Evolutionary conservation across 495 filamentous ascomycete species (phyloP).

Genomic region (Lasiosphaeria ovina): DNA sequence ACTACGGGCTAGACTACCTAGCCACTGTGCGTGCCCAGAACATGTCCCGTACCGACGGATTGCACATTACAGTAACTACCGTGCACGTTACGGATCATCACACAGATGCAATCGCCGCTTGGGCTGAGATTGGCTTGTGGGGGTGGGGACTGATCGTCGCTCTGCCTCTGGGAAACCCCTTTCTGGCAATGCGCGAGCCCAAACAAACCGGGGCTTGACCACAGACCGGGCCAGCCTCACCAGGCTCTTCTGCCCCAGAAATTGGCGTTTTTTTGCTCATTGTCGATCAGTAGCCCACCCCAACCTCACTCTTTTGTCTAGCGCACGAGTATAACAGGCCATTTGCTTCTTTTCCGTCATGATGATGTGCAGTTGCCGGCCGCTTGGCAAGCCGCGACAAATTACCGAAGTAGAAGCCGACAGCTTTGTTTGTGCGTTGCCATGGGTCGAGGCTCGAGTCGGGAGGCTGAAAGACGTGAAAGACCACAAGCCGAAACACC

Average conservation of each 20-base stretch:
- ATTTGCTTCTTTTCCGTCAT: too few species aligned
- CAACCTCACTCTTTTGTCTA: conserved; percentile 1
- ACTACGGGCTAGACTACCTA: too few species aligned
- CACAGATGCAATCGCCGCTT: neutral
- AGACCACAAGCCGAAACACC: neutral
- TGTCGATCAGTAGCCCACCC: neutral
- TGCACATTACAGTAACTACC: neutral
- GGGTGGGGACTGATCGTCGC: conserved; percentile 1
- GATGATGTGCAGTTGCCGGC: conserved; percentile 22
- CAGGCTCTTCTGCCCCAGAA: conserved; percentile 1
- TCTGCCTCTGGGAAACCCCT: neutral
- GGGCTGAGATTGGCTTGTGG: neutral
- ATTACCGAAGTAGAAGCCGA: conserved; percentile 30
- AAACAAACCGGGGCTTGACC: neutral
- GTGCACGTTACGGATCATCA: neutral
- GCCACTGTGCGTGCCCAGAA: too few species aligned
- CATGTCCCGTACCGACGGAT: too few species aligned
- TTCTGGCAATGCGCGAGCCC: neutral
- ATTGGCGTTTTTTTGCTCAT: neutral
- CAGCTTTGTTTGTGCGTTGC: conserved; percentile 5
- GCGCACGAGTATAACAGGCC: conserved; percentile 1
- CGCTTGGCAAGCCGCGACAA: conserved; percentile 27
- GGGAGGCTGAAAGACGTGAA: neutral
- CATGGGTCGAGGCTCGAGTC: neutral
- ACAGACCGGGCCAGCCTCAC: neutral